These are phyloP conservation scores for Botrytis galanthina DNA, from an alignment of 2,329 filamentous ascomycete species.

Conservation along the genomic window DNA sequence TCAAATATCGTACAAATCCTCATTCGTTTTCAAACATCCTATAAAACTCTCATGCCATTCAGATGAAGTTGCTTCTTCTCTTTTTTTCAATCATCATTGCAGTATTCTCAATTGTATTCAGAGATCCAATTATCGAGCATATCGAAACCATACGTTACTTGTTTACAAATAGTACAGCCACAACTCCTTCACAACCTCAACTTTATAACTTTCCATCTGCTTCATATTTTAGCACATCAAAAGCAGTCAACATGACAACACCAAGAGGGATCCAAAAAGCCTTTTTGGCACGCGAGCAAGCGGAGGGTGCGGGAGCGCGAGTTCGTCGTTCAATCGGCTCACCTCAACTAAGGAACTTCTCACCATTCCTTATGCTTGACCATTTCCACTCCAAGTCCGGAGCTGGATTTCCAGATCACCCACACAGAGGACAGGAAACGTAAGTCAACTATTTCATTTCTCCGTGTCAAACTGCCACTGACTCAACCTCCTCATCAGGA, in stretches of 20 bases:
- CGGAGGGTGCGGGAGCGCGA: conserved; percentile 82
- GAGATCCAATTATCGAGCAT: conserved; percentile 27
- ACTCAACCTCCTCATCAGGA: conserved; percentile 39
- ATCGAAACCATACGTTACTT: conserved; percentile 26
- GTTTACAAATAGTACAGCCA: conserved; percentile 24
- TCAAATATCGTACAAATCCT: neutral
- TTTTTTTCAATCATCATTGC: conserved; percentile 33
- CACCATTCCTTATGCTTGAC: conserved; percentile 94
- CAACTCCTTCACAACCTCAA: conserved; percentile 21
- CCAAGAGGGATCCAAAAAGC: conserved; percentile 77
- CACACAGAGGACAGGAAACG: conserved; percentile 53
- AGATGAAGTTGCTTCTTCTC: conserved; percentile 35
- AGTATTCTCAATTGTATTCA: conserved; percentile 32
- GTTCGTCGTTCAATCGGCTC: conserved; percentile 89
- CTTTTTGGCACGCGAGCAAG: conserved; percentile 80
- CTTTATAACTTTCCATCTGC: conserved; percentile 27
- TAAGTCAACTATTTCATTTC: neutral
- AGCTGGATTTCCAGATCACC: conserved; percentile 87
- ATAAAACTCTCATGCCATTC: conserved; percentile 1
- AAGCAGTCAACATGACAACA: conserved; percentile 55
- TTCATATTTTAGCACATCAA: conserved; percentile 26
- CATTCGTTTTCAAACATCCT: neutral
- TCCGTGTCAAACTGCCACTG: neutral
- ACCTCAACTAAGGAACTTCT: conserved; percentile 77
- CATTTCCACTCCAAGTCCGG: conserved; percentile 80